Percentiles rank a stretch among this genome's conserved stretches.
Evolutionary conservation across 805 yeast species (phyloP).

Genomic region (Yarrowia sp.): DNA sequence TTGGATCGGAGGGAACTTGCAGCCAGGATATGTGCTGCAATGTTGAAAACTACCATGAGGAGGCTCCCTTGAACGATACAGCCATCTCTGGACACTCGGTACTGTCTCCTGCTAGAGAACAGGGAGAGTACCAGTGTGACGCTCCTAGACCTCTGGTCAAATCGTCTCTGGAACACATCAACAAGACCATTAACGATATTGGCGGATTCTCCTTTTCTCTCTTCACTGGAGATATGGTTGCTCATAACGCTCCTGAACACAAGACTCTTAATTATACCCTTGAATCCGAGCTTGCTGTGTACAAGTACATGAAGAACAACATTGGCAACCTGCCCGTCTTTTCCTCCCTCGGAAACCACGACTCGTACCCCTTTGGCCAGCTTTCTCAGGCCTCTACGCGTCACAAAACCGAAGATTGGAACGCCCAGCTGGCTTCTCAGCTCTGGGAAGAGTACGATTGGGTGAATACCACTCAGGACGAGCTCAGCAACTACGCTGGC

Average conservation of each 20-base stretch:
- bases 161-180: conserved; percentile 51
- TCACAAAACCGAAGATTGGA: conserved; percentile 45
- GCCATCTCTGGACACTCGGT: conserved; percentile 42
- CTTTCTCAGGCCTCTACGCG: conserved; percentile 54
- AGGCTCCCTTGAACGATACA: conserved; percentile 27
- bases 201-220: conserved; percentile 54
- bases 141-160: conserved; percentile 64
- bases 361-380: conserved; percentile 70
- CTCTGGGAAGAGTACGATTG: conserved; percentile 50
- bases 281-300: conserved; percentile 50
- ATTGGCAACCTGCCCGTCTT: conserved; percentile 56
- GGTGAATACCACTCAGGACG: conserved; percentile 40
- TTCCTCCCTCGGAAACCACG: conserved; percentile 69
- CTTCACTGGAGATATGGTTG: conserved; percentile 74
- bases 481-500: conserved; percentile 48
- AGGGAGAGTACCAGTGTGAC: conserved; percentile 65
- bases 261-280: conserved; percentile 50
- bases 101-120: conserved; percentile 47
- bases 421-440: conserved; percentile 49
- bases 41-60: conserved; percentile 21
- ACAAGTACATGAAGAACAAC: conserved; percentile 52
- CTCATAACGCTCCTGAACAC: conserved; percentile 52
- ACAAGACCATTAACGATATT: conserved; percentile 38
- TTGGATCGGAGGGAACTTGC: conserved; percentile 46
- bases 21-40: conserved; percentile 63